Base-by-base conservation (phyloP, 176 grass and related monocot genomes). In the Panicum miliaceum region DNA sequence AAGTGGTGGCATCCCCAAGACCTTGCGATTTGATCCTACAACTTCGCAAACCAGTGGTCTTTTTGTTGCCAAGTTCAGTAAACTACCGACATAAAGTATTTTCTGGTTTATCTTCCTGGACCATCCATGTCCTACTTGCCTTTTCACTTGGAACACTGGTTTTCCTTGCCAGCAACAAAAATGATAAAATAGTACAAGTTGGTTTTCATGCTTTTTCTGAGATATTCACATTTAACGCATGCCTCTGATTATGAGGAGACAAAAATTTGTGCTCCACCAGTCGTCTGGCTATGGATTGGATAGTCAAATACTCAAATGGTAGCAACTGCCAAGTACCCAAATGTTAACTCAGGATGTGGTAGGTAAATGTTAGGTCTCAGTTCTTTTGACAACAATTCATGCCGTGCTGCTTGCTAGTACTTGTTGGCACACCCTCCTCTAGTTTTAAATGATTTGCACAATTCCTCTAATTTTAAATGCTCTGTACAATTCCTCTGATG, bases 61-160 rank as follows among this genome's bases (percentile, higher is more conserved):
- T 85, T 91, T 97, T 81, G 84, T 97, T 80, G 91, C 86, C 62
- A 97, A 97, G 85, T 88, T 93, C n/a, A 73, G 72, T 83, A 97
- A 97, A 93, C 83, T 89, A 71, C 25, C 23, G 26, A 83, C 73
- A 20, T 91, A 52, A 65, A 45, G 57, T 41, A 76, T 76, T 57
- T 85, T 62, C 34, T 18, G 48, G 73, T 84, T 64, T 64, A 73
- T 64, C 26, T 71, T 53, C 19, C 19, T 47, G 26, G 57, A 16
- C 38, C 43, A 47, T 29, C 11, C 32, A 59, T 51, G 13, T 36
- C 32, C 22, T 35, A 74, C 25, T 45, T 34, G 43, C 84, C 32
- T 86, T 86, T 72, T 43, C 18, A 22, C 66, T 50, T 72, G 48
- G n/a, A 80, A 32, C 15, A 78, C 47, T 66, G 8, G n/a, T 41